Conservation (phyloP, 2,329 filamentous ascomycete genomes). For the Chaetothyriales sp. region DNA sequence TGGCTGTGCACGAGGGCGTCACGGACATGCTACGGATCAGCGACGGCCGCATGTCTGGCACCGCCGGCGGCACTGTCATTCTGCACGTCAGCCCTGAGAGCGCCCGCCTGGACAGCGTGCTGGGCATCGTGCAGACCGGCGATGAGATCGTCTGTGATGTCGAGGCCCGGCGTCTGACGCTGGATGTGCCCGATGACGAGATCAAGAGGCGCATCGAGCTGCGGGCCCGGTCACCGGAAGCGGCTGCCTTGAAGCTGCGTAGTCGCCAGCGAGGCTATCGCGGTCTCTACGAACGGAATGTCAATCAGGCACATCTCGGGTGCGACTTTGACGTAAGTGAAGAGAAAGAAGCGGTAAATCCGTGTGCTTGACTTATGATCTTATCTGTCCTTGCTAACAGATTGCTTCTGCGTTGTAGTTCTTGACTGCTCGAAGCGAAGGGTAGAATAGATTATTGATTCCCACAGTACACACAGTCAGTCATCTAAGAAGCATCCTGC, state of each 20-base stretch:
- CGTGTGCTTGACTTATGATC: too few species aligned
- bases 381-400: neutral
- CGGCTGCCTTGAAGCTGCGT: conserved; percentile 15
- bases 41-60: conserved; percentile 42
- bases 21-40: conserved; percentile 39
- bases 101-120: conserved; percentile 31
- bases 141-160: conserved; percentile 35
- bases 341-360: too few species aligned
- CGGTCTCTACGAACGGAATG: conserved; percentile 28
- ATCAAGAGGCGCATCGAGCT: conserved; percentile 25
- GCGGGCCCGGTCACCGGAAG: conserved; percentile 3
- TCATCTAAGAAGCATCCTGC: neutral
- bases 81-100: conserved; percentile 40
- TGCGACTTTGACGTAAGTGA: conserved; percentile 23
- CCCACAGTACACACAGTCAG: too few species aligned
- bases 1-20: conserved; percentile 33
- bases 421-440: neutral
- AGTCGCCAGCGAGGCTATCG: conserved; percentile 24
- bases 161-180: conserved; percentile 26
- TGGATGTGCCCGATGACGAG: conserved; percentile 30
- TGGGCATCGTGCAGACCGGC: conserved; percentile 34
- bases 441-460: neutral
- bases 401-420: neutral
- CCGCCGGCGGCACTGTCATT: conserved; percentile 40
- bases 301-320: conserved; percentile 29